Base-by-base conservation (phyloP, 192 early-diverging fungal species). In the Coemansia sp. region DNA sequence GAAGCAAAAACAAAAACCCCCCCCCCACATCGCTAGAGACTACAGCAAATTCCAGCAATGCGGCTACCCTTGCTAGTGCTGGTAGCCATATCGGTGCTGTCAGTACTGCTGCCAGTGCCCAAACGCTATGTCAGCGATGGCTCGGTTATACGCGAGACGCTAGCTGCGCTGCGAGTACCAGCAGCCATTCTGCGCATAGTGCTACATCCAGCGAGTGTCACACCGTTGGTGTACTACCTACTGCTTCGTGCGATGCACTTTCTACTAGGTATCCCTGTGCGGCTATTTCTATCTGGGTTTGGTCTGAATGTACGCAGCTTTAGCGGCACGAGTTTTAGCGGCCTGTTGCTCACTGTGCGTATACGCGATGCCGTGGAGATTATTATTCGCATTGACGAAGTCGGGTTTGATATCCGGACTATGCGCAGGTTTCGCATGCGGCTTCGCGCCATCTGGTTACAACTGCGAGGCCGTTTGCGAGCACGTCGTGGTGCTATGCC, bases 391-490 rank as follows among this genome's bases (percentile, higher is more conserved):
- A 57, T 77, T 11, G 82, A 84, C 38, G 71, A 79, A 59, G 40
- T 84, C 9, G 82, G 82, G 20, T 55, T 84, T 64, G 82, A 84
- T 71, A 63, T 84, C 46, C 67, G 82, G 3, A 84, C 82, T 18
- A 84, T 84, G 82, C 70, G 82, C 18, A 49, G 82, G 38, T 34
- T 84, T 63, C 74, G 77, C 12, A 70, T 76, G 20, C 61, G 69
- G 20, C 22, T 76, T 33, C 70, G 76, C 5, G 16, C 49, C 3
- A 31, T 57, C 7, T 79, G 77, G 82, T 15, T 29, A 3, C 51
- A 38, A 55, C 38, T 79, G 42, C 66, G 67, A 16, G 18, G 36
- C 6, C 38, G 41, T 15, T 38, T 71, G 44, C 62, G 44, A 15
- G 20, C 62, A 15, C 62, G 61, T 5, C 60, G 59, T 62, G 42